Evolutionary conservation across 208 protist species (phyloP).

Genomic region (Balamuthia mandrillaris): DNA sequence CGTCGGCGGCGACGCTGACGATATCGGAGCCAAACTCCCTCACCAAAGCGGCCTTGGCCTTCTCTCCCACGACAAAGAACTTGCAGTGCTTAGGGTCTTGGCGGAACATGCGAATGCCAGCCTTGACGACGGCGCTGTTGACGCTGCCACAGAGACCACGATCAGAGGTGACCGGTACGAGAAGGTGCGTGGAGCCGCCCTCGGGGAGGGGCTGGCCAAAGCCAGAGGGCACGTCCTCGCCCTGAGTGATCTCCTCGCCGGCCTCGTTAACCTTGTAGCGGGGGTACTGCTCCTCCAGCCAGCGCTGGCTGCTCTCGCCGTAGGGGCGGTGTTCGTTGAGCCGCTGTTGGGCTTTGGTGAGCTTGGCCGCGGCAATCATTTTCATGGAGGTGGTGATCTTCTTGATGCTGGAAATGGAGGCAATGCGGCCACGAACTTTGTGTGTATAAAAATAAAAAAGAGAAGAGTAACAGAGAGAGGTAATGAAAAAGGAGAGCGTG

Average conservation of each 20-base stretch:
- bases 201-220: not conserved
- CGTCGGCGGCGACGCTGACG: slow-evolving; percentile 1
- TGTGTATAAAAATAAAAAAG: too few species aligned
- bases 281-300: slow-evolving; percentile 29
- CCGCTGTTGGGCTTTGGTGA: slow-evolving; percentile 48
- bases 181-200: slow-evolving; percentile 36
- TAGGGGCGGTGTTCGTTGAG: slow-evolving; percentile 27
- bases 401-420: slow-evolving; percentile 47
- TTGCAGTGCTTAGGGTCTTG: slow-evolving; percentile 12
- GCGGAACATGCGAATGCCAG: not conserved
- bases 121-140: slow-evolving; percentile 50
- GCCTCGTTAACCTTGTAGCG: too few species aligned
- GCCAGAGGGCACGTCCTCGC: too few species aligned
- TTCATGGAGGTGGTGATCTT: slow-evolving; percentile 67
- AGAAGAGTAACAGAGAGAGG: too few species aligned
- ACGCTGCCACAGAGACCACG: slow-evolving; percentile 66
- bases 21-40: slow-evolving; percentile 20
- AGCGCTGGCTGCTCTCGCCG: not conserved
- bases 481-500: too few species aligned
- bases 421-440: not conserved
- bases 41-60: slow-evolving; percentile 34
- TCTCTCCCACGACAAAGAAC: slow-evolving; percentile 43
- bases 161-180: slow-evolving; percentile 59
- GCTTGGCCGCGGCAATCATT: slow-evolving; percentile 68
- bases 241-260: too few species aligned